These are phyloP conservation scores for Neurospora discreta DNA, from an alignment of 495 filamentous ascomycete species.

Conservation along the genomic window DNA sequence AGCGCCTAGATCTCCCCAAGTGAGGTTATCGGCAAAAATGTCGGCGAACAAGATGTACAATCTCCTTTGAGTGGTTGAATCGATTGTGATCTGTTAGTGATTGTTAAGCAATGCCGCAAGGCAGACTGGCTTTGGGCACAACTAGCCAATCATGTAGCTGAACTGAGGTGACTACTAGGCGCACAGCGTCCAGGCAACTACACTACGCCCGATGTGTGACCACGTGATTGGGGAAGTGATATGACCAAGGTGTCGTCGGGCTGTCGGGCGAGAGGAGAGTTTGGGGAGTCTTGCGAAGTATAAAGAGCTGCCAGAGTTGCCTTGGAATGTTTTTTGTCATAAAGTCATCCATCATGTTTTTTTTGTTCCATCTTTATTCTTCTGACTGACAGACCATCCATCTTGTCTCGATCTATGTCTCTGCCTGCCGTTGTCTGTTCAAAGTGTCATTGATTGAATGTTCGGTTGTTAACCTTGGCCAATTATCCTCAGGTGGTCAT, in stretches of 20 bases:
- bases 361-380: not conserved
- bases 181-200: constrained; percentile 5
- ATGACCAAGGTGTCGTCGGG: not conserved
- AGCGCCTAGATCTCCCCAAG: not conserved
- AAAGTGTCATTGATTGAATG: not conserved
- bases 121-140: constrained; percentile 11
- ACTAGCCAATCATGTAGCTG: constrained; percentile 3
- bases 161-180: constrained; percentile 6
- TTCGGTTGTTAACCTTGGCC: not conserved
- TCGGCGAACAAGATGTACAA: not conserved
- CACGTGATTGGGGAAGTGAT: constrained; percentile 5
- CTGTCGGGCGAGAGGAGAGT: not conserved
- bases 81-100: not conserved
- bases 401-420: not conserved
- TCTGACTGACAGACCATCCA: not conserved
- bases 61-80: not conserved
- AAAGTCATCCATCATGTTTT: not conserved
- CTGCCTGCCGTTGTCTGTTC: not conserved
- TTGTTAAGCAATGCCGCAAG: constrained; percentile 5
- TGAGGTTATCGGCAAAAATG: not conserved
- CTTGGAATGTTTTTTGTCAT: no score
- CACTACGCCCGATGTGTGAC: not conserved
- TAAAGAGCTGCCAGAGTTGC: no score
- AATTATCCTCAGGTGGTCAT: not conserved
- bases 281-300: not conserved